phyloP scores from a whole-genome alignment of 306 rosid species.

The Glycyrrhiza uralensis region DNA sequence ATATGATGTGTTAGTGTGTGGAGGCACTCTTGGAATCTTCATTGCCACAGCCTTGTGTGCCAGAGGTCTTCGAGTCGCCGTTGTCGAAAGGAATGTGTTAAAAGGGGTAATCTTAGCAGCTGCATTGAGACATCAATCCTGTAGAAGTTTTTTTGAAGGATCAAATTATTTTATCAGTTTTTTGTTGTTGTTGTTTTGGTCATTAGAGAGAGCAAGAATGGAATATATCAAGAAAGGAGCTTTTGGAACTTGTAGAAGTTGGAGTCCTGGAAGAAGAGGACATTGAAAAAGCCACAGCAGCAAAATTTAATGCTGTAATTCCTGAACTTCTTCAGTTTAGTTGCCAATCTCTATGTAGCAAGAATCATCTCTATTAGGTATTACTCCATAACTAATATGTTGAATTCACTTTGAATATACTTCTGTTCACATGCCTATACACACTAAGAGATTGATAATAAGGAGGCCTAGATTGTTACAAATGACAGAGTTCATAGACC shows the following conservation, averaged over 20 bases:
- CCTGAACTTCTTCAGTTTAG: slow-evolving; percentile 21
- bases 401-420: neutral
- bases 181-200: slow-evolving; percentile 23
- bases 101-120: slow-evolving; percentile 72
- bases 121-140: slow-evolving; percentile 22
- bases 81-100: slow-evolving; percentile 71
- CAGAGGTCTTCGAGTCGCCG: slow-evolving; percentile 79
- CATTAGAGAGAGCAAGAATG: slow-evolving; percentile 96
- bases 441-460: neutral
- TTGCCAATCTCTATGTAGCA: slow-evolving; percentile 19
- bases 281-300: slow-evolving; percentile 54
- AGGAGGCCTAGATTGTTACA: neutral
- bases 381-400: neutral
- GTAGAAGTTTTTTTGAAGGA: neutral
- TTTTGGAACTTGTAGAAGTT: slow-evolving; percentile 75
- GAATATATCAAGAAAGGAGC: slow-evolving; percentile 90
- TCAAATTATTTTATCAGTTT: neutral
- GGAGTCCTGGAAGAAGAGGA: slow-evolving; percentile 76
- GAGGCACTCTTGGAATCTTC: slow-evolving; percentile 94
- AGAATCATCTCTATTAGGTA: neutral
- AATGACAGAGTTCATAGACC: neutral
- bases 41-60: slow-evolving; percentile 84
- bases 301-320: slow-evolving; percentile 81
- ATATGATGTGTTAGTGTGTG: slow-evolving; percentile 87
- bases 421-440: neutral